Conservation (phyloP, 352 stramenopile species). For the Phytopythium boreale region DNA sequence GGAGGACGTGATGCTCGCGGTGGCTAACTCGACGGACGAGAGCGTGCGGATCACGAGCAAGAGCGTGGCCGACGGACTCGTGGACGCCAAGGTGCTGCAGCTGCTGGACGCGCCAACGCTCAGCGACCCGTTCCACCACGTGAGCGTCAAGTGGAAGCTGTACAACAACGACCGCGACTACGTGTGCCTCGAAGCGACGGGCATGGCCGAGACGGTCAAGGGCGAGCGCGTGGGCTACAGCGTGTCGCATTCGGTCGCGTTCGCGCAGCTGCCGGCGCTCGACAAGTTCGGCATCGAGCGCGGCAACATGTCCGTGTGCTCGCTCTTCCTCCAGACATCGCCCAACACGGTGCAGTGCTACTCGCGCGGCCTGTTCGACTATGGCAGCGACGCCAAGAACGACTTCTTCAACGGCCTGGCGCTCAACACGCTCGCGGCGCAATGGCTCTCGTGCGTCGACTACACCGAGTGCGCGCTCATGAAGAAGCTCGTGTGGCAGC, state of each 20-base stretch:
- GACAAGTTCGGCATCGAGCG: constrained; percentile 32
- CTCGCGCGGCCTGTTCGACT: constrained; percentile 41
- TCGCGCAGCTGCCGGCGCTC: constrained; percentile 32
- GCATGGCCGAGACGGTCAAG: constrained; percentile 17
- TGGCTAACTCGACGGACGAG: constrained; percentile 15
- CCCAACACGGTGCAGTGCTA: constrained; percentile 44
- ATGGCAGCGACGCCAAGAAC: constrained; percentile 26
- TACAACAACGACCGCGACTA: constrained; percentile 27
- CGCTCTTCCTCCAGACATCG: constrained; percentile 38
- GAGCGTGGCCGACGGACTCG: constrained; percentile 13
- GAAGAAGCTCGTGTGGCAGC: constrained; percentile 61
- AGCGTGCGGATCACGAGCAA: constrained; percentile 19
- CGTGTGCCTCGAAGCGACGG: constrained; percentile 32
- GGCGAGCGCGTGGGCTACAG: constrained; percentile 38
- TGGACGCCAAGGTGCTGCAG: constrained; percentile 21
- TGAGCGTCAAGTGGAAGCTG: constrained; percentile 24
- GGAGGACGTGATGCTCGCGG: constrained; percentile 26
- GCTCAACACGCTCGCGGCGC: constrained; percentile 37
- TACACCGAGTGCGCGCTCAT: constrained; percentile 46
- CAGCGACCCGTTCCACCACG: constrained; percentile 20
- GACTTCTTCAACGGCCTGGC: constrained; percentile 38
- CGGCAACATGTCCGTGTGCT: constrained; percentile 39
- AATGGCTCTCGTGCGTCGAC: constrained; percentile 34
- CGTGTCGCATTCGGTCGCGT: constrained; percentile 37
- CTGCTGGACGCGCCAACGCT: constrained; percentile 17